Base-by-base conservation (phyloP, 164 flowering plant species). In the Protea cynaroides region DNA sequence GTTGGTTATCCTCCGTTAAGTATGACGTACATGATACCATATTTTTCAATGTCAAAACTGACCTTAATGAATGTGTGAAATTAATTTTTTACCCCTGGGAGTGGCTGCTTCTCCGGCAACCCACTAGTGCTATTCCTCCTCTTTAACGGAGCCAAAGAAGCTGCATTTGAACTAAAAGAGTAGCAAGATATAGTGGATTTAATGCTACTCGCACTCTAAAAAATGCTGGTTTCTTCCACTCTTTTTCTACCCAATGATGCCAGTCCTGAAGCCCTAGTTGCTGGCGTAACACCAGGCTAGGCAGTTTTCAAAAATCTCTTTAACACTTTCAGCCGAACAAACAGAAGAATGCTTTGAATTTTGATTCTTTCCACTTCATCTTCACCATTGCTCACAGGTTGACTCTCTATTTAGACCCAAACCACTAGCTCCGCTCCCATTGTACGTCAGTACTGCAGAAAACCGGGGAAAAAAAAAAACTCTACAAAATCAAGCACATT, bases 121-220 rank as follows among this genome's bases (percentile, higher is more conserved):
- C 94, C 90, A 10, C 92, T 97, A 21, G 93, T 85, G 78, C 99
- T 95, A 66, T 76, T 89, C 70, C 96, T 79, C 71, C 97, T 83
- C 58, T 68, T 65, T 49, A 64, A 77, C 0, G 86, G 70, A 65
- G 65, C 76, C 15, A 83, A 69, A 71, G 86, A 71, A 65, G 65
- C 76, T 14, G 84, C 71, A 71, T 65, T 81, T 36, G 85, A 67
- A 71, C 58, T 65, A 19, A 25, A 21, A 58, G 72, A 47, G 22
- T 65, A 23, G 10, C 61, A 56, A 14, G 74, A 6, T n/a, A 49
- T 60, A 56, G 65, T 36, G 6, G 71, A 25, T 40, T 67, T 70
- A 24, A n/a, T 36, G 18, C 25, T 24, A 24, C 17, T 64, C 8
- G 73, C 46, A 50, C 65, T 63, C 4, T 71, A 61, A 38, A 69